phyloP scores from a whole-genome alignment of 2,329 filamentous ascomycete genomes.

The Cercospora janseana region DNA sequence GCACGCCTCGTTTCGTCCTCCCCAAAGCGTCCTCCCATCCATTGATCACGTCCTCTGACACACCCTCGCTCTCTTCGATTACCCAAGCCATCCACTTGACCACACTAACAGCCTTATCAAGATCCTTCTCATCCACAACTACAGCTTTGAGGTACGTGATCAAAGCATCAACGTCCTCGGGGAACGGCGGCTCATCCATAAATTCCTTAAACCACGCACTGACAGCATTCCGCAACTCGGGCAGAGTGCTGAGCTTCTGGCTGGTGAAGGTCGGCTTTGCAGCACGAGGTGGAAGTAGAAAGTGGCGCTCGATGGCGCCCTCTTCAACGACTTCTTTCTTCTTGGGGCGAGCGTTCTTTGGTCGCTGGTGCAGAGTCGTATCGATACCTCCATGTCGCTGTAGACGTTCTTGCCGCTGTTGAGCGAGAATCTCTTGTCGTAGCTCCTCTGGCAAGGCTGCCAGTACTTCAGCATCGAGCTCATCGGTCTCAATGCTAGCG shows the following conservation, averaged over 20 bases:
- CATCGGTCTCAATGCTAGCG: constrained; percentile 43
- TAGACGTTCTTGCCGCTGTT: constrained; percentile 63
- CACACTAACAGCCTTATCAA: constrained; percentile 69
- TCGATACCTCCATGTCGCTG: constrained; percentile 50
- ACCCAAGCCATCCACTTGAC: constrained; percentile 62
- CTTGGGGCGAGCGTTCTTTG: constrained; percentile 23
- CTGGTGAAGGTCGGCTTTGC: constrained; percentile 62
- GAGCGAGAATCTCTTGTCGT: constrained; percentile 71
- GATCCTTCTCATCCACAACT: constrained; percentile 70
- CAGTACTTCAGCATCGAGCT: constrained; percentile 70
- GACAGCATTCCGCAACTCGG: constrained; percentile 71
- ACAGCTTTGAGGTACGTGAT: constrained; percentile 70
- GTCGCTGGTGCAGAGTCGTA: constrained; percentile 34
- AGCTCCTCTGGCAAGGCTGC: constrained; percentile 80
- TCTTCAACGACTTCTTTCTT: constrained; percentile 19
- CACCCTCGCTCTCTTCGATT: constrained; percentile 32
- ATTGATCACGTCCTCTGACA: constrained; percentile 14
- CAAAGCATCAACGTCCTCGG: constrained; percentile 72
- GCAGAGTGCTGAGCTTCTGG: constrained; percentile 52
- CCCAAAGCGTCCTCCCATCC: constrained; percentile 42
- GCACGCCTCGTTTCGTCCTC: constrained; percentile 45
- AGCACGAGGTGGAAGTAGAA: constrained; percentile 51
- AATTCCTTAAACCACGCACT: constrained; percentile 75
- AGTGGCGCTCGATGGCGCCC: constrained; percentile 40
- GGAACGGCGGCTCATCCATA: constrained; percentile 69